Evolutionary conservation across 2,329 filamentous ascomycete genomes (phyloP).

Genomic region (Sporothrix luriei): DNA sequence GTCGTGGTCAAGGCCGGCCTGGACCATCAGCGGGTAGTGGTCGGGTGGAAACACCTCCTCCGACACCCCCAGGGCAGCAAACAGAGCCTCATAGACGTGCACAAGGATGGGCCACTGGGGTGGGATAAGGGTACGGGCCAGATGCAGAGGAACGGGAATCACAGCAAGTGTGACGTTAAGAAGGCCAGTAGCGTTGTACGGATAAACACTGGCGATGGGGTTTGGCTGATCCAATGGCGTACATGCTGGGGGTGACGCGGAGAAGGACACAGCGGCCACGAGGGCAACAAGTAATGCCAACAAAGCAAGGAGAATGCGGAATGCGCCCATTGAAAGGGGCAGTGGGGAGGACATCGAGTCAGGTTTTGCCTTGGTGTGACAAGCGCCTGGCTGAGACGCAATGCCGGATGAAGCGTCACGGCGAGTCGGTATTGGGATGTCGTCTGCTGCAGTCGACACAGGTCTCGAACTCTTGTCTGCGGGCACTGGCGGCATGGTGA

Average conservation of each 20-base stretch:
- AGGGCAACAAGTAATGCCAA: slow-evolving; percentile 3
- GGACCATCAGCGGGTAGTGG: slow-evolving; percentile 57
- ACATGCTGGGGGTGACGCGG: slow-evolving; percentile 33
- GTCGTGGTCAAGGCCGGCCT: slow-evolving; percentile 56
- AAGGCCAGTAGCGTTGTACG: slow-evolving; percentile 53
- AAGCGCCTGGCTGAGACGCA: neutral
- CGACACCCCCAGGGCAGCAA: slow-evolving; percentile 49
- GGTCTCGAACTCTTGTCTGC: neutral
- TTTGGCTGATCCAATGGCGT: slow-evolving; percentile 48
- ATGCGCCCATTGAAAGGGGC: slow-evolving; percentile 14
- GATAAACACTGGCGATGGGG: slow-evolving; percentile 52
- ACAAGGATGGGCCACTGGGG: slow-evolving; percentile 54
- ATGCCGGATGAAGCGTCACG: neutral
- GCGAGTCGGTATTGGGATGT: neutral
- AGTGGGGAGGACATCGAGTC: neutral
- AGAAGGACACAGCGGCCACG: neutral
- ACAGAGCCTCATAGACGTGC: slow-evolving; percentile 50
- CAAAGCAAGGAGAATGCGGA: slow-evolving; percentile 1
- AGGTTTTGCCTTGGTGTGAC: neutral
- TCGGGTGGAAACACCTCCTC: slow-evolving; percentile 41
- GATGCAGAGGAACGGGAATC: slow-evolving; percentile 53
- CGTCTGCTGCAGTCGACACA: neutral
- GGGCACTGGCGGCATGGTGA: neutral
- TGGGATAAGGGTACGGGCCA: slow-evolving; percentile 54
- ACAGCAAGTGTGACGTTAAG: slow-evolving; percentile 58